A percentile compares a stretch with the other conserved stretches of the same genome.
phyloP scores from a whole-genome alignment of 768 basidiomycete genomes.

The Leccinum longicurvipes region DNA sequence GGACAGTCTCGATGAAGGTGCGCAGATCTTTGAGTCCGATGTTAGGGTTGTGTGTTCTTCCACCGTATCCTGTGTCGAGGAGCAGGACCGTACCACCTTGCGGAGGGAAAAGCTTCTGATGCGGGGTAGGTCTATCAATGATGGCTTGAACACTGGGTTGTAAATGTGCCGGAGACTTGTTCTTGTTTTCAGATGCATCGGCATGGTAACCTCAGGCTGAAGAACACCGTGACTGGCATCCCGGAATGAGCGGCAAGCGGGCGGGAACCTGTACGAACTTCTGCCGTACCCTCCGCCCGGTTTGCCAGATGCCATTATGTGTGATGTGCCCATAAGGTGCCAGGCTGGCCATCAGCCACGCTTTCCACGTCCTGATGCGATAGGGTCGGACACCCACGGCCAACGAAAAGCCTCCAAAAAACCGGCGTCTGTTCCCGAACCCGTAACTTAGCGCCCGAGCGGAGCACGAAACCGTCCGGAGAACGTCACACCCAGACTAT shows the following conservation, averaged over 20 bases:
- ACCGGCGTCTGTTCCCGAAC: neutral
- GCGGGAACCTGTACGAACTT: neutral
- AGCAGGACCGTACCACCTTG: constrained; percentile 49
- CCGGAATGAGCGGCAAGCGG: neutral
- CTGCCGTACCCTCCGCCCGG: neutral
- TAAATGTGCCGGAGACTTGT: no score
- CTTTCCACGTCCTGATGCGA: neutral
- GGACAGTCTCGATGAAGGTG: constrained; percentile 47
- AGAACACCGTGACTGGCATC: no score
- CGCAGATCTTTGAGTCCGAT: constrained; percentile 43
- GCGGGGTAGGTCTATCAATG: no score
- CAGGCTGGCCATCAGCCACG: neutral
- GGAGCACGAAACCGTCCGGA: neutral
- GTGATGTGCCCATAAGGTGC: neutral
- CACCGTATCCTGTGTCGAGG: constrained; percentile 56
- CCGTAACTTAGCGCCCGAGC: neutral
- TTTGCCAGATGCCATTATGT: neutral
- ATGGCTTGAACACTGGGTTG: neutral
- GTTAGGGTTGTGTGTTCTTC: constrained; percentile 39
- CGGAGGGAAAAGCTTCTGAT: no score
- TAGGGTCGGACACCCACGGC: neutral
- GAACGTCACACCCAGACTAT: no score
- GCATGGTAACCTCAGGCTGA: no score
- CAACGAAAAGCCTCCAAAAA: neutral
- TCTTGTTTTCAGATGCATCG: neutral